Evolutionary conservation across 129 eudicot genomes (phyloP), one percentile per base, ranked within the genome.

Genomic region (Artemisia annua): DNA sequence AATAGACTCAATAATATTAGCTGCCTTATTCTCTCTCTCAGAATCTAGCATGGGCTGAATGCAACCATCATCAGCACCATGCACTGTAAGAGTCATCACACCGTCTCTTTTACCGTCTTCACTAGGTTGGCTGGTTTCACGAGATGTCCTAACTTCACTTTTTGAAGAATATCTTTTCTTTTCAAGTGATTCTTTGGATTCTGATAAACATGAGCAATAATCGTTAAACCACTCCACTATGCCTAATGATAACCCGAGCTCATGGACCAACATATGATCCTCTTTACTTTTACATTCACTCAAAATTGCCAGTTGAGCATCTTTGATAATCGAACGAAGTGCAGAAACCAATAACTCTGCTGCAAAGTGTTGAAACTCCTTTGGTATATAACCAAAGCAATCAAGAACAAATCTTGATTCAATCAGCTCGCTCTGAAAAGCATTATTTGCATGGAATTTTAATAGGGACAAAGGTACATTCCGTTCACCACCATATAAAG

Each of bases 171-270:
- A 55, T 54, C 54, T 61, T 48, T 54, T 61, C n/a, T 77, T 56
- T 66, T 59, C 80, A 12, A 79, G 46, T 20, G 87, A 71, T 18
- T 73, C 66, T 39, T 60, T n/a, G 44, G 58, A 65, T 51, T 61
- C 72, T 48, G 81, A 59, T 50, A 79, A 67, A 76, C 70, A 48
- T 24, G 85, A 16, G 52, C 82, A 75, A 55, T 75, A 79, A 77
- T 86, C 93, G 67, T 85, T 67, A 28, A 88, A 73, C 98, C 97
- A 94, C 69, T 94, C 98, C 72, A 81, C 62, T 57, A 94, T 64
- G 64, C 98, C 98, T 30, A 94, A 85, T 48, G 79, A 77, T 35
- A 87, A 75, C n/a, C 98, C 98, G 7, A 90, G 81, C 67, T 88
- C 96, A 74, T 86, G 97, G 73, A 94, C 81, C 85, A 94, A 83